These are phyloP conservation scores for Reutealis trisperma DNA, from an alignment of 345 rosid genomes.

Conservation along the genomic window DNA sequence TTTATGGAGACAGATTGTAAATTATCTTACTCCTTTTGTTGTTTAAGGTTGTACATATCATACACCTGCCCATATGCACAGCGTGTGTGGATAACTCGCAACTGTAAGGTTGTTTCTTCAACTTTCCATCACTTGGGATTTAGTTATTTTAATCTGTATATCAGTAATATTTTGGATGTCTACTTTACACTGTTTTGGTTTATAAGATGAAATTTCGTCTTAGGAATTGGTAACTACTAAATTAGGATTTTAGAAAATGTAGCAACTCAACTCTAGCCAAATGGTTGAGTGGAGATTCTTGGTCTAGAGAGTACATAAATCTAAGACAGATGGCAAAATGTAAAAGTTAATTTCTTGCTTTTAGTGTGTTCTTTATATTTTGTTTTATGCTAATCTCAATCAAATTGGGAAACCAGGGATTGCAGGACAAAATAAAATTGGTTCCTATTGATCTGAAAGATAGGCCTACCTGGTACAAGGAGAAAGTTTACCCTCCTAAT, in stretches of 20 bases:
- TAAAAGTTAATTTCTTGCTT: neutral
- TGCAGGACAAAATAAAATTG: slow-evolving; percentile 74
- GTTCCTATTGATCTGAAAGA: slow-evolving; percentile 71
- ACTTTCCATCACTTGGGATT: neutral
- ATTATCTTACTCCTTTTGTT: neutral
- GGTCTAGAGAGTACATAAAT: neutral
- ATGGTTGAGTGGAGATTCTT: neutral
- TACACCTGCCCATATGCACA: slow-evolving; percentile 79
- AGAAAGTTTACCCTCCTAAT: slow-evolving; percentile 71
- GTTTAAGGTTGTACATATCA: slow-evolving; percentile 65
- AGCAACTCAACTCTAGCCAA: neutral
- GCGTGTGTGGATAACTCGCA: slow-evolving; percentile 80
- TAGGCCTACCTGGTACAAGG: slow-evolving; percentile 87
- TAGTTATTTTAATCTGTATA: neutral
- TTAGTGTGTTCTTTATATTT: neutral
- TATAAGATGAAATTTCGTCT: neutral
- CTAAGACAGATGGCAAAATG: neutral
- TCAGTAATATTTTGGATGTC: too few relatives aligned
- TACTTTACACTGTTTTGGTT: too few relatives aligned
- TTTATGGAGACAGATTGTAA: neutral
- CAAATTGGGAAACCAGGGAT: slow-evolving; percentile 48
- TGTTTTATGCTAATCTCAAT: neutral
- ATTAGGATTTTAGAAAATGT: neutral
- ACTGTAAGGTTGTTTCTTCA: slow-evolving; percentile 57
- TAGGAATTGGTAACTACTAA: too few relatives aligned